These are phyloP conservation scores for Rhipidocladum racemiflorum DNA, from an alignment of 176 grass and related monocot species.

Conservation along the genomic window DNA sequence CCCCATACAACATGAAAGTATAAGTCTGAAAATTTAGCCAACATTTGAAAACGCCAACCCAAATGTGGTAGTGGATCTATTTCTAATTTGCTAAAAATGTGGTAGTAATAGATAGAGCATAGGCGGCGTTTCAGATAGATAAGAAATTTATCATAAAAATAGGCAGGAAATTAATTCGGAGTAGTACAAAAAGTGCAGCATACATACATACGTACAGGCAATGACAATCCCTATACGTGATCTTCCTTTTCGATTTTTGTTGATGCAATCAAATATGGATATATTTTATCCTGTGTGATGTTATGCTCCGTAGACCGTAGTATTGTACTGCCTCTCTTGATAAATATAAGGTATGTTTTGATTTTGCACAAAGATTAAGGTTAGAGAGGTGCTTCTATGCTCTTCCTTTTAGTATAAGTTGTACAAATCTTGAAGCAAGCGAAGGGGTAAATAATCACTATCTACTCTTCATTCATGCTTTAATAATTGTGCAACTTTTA, in stretches of 20 bases:
- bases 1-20: not conserved
- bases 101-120: not conserved
- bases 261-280: not conserved
- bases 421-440: too few relatives aligned
- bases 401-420: too few relatives aligned
- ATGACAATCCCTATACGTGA: not conserved
- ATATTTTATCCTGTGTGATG: not conserved
- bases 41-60: not conserved
- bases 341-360: too few relatives aligned
- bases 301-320: too few relatives aligned
- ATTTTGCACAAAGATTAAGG: too few relatives aligned
- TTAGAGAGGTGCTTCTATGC: too few relatives aligned
- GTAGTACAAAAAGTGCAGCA: not conserved
- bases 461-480: too few relatives aligned
- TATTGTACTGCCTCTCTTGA: too few relatives aligned
- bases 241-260: not conserved
- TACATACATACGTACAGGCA: too few relatives aligned
- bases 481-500: too few relatives aligned
- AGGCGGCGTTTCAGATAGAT: not conserved
- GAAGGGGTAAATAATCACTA: too few relatives aligned
- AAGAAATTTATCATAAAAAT: not conserved
- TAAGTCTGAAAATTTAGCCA: not conserved
- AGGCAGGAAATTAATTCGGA: not conserved
- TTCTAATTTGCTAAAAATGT: not conserved
- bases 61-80: not conserved